phyloP scores from a whole-genome alignment of 495 filamentous ascomycete species.

The Neurospora sp. region DNA sequence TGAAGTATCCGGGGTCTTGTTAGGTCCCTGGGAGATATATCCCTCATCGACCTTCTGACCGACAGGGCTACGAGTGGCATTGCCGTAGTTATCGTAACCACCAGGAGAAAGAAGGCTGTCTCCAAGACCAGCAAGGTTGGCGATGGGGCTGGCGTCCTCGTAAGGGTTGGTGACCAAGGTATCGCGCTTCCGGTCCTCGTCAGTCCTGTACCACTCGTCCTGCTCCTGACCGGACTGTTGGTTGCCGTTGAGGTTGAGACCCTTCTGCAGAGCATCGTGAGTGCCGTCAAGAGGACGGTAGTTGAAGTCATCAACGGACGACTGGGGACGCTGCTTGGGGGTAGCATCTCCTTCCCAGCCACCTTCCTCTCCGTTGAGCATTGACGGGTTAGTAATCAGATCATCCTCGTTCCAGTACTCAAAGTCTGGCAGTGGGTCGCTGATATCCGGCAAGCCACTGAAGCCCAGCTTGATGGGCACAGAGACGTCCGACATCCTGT shows the following conservation, averaged over 20 bases:
- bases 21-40: conserved; percentile 74
- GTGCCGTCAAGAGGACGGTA: conserved; percentile 18
- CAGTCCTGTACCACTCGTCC: conserved; percentile 45
- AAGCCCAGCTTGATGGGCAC: conserved; percentile 47
- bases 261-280: conserved; percentile 9
- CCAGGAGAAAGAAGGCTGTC: conserved; percentile 31
- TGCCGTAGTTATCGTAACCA: conserved; percentile 28
- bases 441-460: conserved; percentile 50
- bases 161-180: conserved; percentile 49
- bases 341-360: conserved; percentile 26
- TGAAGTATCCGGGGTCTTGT: conserved; percentile 52
- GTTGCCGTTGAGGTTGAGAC: conserved; percentile 30
- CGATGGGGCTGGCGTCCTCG: conserved; percentile 44
- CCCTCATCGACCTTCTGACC: conserved; percentile 63
- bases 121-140: conserved; percentile 40
- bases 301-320: conserved; percentile 28
- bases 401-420: conserved; percentile 52
- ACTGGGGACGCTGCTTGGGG: conserved; percentile 23
- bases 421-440: conserved; percentile 59
- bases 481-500: conserved; percentile 48
- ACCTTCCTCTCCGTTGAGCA: conserved; percentile 27
- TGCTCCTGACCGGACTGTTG: conserved; percentile 39
- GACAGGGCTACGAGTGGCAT: conserved; percentile 32
- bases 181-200: conserved; percentile 44
- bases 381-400: conserved; percentile 30